phyloP scores from a whole-genome alignment of 805 yeast species.

The Candida methanosorbosa region DNA sequence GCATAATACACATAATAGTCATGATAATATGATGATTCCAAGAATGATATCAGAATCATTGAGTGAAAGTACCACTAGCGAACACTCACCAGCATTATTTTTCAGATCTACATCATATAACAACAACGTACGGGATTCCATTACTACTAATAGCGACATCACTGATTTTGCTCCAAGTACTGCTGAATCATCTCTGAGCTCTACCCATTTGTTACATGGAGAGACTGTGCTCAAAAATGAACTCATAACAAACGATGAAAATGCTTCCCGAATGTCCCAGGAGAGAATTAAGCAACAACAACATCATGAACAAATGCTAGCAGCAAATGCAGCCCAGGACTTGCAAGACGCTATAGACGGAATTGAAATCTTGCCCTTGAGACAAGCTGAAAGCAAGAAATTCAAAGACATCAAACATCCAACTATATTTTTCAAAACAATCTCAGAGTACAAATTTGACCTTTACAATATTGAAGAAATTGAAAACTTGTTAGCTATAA shows the following conservation, averaged over 20 bases:
- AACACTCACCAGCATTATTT: too few species aligned
- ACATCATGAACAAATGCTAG: background rate
- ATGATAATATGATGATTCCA: too few species aligned
- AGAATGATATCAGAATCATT: too few species aligned
- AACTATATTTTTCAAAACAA: background rate
- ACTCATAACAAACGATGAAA: background rate
- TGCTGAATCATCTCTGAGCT: too few species aligned
- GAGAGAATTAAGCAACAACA: too few species aligned
- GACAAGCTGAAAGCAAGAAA: constrained; percentile 1
- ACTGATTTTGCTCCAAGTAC: background rate
- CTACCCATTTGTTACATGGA: too few species aligned
- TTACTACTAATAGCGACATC: background rate
- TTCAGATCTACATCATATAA: background rate
- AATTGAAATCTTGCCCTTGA: constrained; percentile 1
- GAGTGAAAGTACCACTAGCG: too few species aligned
- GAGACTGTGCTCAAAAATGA: too few species aligned
- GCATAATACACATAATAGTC: too few species aligned
- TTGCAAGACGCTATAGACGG: background rate
- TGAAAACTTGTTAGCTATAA: background rate
- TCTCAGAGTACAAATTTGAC: background rate
- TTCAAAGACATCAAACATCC: background rate
- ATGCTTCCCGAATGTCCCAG: too few species aligned
- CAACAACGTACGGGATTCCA: background rate
- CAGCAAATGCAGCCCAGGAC: too few species aligned
- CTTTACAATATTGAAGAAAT: constrained; percentile 1